Evolutionary conservation across 108 stramenopile species (phyloP), one percentile per base, ranked within the genome.

Genomic region (Aurantiochytrium sp.): DNA sequence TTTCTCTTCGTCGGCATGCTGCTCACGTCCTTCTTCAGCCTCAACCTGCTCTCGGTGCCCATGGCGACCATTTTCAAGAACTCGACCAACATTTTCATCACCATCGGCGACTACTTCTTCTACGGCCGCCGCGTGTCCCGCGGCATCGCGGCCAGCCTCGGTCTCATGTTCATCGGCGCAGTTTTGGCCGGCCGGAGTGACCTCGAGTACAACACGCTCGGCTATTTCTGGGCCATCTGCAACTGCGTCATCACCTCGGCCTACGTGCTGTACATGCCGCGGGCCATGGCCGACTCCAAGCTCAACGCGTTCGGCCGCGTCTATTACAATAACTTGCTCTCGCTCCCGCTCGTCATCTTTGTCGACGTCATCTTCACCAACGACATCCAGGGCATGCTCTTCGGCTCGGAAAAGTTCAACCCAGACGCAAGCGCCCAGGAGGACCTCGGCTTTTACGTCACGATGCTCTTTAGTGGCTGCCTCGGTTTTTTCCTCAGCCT

Each of bases 31-130:
- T 98, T 99, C 95, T 92, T 93, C 3, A 85, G 53, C 45, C 87
- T 98, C 59, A 91, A 95, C 59, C 91, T 94, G 91, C 95, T 96
- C 87, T 94, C 94, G 0, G 97, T 98, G 22, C 97, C 97, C 50
- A 96, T 97, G 95, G 95, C 98, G 4, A 99, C 97, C 36, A 95
- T 98, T 21, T 97, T 98, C 90, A 99, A 99, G 89, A 98, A 98
- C 90, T 90, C 98, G 15, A 96, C 99, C 32, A 99, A 99, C 89
- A 96, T 99, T 48, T 90, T 96, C 88, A 96, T 95, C 10, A 92
- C 95, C 27, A 68, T 90, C 27, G 97, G 96, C 48, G 89, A 37
- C 4, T 86, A 42, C 22, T 0, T 92, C 86, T 93, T 93, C 53
- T 97, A 96, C 93, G 94, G 92, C 41, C 93, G 94, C 32, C 81